Base-by-base conservation (phyloP, 164 flowering plant genomes). In the Echeveria elegans region DNA sequence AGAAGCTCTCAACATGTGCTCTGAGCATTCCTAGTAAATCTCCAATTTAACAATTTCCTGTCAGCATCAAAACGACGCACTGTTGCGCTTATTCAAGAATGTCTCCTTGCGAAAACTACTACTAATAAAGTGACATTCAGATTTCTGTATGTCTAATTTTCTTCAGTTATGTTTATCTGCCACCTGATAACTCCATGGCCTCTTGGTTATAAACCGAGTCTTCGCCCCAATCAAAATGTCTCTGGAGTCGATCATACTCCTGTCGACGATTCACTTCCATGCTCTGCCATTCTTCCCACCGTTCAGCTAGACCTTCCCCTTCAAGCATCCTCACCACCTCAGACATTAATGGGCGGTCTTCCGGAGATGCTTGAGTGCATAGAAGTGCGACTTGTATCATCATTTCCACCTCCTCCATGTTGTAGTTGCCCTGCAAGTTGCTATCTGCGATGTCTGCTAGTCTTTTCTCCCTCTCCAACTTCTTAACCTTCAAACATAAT, bases 291-390 rank as follows among this genome's bases (percentile, higher is more conserved):
- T 85, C 94, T 71, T 86, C 92, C 98, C 98, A 93, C 72, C 97
- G 82, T 80, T 87, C 92, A 1, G 92, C 91, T 24, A 93, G 78
- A 6, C 97, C 98, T 65, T 94, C 97, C 6, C 97, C 99, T 79
- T 91, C 99, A 29, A 94, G 78, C 99, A 94, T 91, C 62, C 96
- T 73, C 1, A 94, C 99, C 8, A 94, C 99, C 70, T 89, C 96
- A 26, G 97, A 92, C 99, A 94, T 91, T 19, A 82, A 78, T 19
- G 99, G 99, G 10, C 99, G 91, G 28, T 89, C 90, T 72, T 88
- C 97, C 0, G 96, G 96, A 7, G 90, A 86, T 52, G 77, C 61
- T 74, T 89, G 96, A 0, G 99, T 94, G 61, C 99, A 91, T 10
- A 94, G 88, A 64, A 94, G 71, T 26, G 99, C 99, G 36, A 94